Conservation (phyloP, 208 protist genomes). For the Trypanosoma brucei region DNA sequence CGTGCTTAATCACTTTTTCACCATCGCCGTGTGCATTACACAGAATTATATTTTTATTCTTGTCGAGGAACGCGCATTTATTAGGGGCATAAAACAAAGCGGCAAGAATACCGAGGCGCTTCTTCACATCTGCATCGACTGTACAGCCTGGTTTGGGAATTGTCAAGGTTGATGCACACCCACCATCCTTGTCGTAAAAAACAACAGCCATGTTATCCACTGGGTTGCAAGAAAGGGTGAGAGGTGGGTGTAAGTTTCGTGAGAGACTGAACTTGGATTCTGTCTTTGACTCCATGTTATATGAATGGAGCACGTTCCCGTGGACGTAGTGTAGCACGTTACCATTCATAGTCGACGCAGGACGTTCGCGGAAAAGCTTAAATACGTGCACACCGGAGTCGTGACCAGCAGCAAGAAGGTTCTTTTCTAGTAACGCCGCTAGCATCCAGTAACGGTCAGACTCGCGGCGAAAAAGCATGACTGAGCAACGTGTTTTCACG, state of each 20-base stretch:
- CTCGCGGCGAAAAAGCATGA: conserved; percentile 93
- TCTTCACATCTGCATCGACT: conserved; percentile 41
- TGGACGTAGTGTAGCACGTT: conserved; percentile 54
- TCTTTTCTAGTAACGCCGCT: conserved; percentile 87
- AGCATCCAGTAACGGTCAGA: conserved; percentile 98
- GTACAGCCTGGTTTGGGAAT: conserved; percentile 27
- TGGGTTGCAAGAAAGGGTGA: conserved; percentile 62
- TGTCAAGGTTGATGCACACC: conserved; percentile 27
- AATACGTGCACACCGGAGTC: conserved; percentile 97
- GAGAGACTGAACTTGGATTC: conserved; percentile 27
- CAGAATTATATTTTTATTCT: conserved; percentile 78
- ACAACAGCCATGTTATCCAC: conserved; percentile 39
- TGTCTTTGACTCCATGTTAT: conserved; percentile 43
- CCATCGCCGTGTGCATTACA: conserved; percentile 79
- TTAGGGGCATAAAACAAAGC: conserved; percentile 94
- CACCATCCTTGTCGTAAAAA: conserved; percentile 39
- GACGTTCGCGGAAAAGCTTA: conserved; percentile 97
- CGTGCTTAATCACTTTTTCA: conserved; percentile 56
- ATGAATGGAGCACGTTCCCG: conserved; percentile 39
- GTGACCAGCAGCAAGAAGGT: conserved; percentile 97
- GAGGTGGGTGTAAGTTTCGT: conserved; percentile 43
- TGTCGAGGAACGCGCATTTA: conserved; percentile 93
- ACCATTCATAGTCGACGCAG: conserved; percentile 58
- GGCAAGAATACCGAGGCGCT: conserved; percentile 40
- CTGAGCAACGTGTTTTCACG: conserved; percentile 48